These are phyloP conservation scores for Pythium utonaiense DNA, from an alignment of 352 stramenopile species.

Conservation along the genomic window DNA sequence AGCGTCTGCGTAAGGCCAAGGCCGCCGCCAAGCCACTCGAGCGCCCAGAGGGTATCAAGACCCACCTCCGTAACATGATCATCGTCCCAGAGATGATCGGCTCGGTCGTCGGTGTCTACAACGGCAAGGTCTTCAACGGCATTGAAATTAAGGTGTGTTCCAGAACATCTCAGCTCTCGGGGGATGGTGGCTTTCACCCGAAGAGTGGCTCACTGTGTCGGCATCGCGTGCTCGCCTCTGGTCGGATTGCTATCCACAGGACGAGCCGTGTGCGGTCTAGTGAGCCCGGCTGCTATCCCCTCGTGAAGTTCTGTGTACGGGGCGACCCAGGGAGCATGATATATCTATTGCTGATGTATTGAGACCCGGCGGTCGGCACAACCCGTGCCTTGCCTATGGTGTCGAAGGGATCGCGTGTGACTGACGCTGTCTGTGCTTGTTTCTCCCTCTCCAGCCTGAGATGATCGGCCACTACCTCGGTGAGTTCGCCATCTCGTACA, in stretches of 20 bases:
- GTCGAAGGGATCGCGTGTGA: conserved; percentile 10
- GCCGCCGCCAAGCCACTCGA: conserved; percentile 96
- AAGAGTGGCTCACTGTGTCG: conserved; percentile 43
- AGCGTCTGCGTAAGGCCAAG: conserved; percentile 99
- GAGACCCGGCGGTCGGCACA: conserved; percentile 19
- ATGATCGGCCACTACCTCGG: conserved; percentile 99
- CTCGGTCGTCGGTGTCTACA: conserved; percentile 99
- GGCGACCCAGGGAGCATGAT: conserved; percentile 79
- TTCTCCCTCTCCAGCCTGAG: conserved; percentile 77
- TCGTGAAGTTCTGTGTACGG: conserved; percentile 89
- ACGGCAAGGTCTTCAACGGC: conserved; percentile 99
- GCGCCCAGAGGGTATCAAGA: conserved; percentile 99
- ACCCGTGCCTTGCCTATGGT: conserved; percentile 19
- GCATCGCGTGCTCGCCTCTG: not conserved
- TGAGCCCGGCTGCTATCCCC: conserved; percentile 55
- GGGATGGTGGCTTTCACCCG: conserved; percentile 69
- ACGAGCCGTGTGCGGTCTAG: not conserved
- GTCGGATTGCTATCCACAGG: not conserved
- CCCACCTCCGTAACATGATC: conserved; percentile 99
- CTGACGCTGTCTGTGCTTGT: conserved; percentile 13
- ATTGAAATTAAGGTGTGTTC: conserved; percentile 99
- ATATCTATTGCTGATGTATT: conserved; percentile 15
- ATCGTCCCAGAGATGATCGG: conserved; percentile 99
- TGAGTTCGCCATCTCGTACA: conserved; percentile 99
- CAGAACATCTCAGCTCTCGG: conserved; percentile 81